Base-by-base conservation (phyloP, 148 eudicot species). In the Pouteria glomerata region DNA sequence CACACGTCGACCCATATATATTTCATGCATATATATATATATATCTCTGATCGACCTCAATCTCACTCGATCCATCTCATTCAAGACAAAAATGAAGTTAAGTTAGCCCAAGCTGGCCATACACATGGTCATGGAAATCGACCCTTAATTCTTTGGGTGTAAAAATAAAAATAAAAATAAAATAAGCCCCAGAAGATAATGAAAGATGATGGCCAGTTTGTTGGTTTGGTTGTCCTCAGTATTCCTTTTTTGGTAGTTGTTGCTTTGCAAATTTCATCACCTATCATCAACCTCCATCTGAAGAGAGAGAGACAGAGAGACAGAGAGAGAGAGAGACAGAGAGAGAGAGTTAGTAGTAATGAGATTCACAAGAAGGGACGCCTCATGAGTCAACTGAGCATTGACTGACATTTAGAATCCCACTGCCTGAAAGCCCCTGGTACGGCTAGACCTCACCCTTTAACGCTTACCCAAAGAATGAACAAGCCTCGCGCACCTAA, bases 401-500 rank as follows among this genome's bases (percentile, higher is more conserved):
- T 27, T 50, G 21, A 50, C 55, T 61, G 66, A 35, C 66, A 34
- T 34, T 61, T 61, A 45, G 66, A 61, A 61, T 61, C 45, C 66
- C 66, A 61, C 66, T 61, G 66, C 44, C 66, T n/a, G 35, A 34
- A 61, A 16, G 27, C 6, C 45, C 45, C 55, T 18, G 63, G 63
- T 61, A 61, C 27, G 45, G 45, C 26, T 8, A 1, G 41, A 61
- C 65, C 65, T 44, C 65, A 33, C 65, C 3, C 18, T 6, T 4
- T 16, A 6, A 16, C 21, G 21, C 53, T 4, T 8, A 8, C 44
- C 44, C 44, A 39, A n/a, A n/a, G n/a, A 3, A 16, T 19, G 21
- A 16, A 50, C 21, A 50, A 50, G 3, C 23, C 51, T 14, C 51
- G 3, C 14, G n/a, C n/a, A n/a, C n/a, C n/a, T n/a, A n/a, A n/a